Evolutionary conservation across 192 early-diverging fungal species (phyloP).

Genomic region (Coemansia sp.): DNA sequence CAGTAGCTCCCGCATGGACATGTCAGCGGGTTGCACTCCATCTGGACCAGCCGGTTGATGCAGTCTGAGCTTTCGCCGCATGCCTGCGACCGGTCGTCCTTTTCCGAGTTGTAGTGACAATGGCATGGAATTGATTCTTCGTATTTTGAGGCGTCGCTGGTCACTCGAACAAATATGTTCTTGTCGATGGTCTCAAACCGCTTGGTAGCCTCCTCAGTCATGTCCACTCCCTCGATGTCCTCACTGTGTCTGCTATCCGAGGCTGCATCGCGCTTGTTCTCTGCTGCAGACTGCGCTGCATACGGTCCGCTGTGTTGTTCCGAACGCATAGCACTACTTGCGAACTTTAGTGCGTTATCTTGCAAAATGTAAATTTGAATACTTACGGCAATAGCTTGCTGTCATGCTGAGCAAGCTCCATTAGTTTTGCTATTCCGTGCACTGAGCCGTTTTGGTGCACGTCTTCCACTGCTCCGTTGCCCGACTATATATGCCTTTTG

Average conservation of each 20-base stretch:
- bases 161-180: constrained; percentile 46
- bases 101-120: constrained; percentile 55
- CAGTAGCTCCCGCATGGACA: constrained; percentile 89
- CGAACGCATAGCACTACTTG: constrained; percentile 2
- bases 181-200: constrained; percentile 40
- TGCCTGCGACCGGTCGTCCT: constrained; percentile 62
- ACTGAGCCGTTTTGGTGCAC: too few relatives aligned
- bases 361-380: neutral
- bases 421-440: neutral
- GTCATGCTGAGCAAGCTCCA: constrained; percentile 24
- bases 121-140: constrained; percentile 48
- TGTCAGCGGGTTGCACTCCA: constrained; percentile 86
- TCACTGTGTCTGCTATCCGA: constrained; percentile 8
- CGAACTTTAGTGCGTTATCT: neutral
- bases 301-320: neutral
- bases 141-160: constrained; percentile 34
- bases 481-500: too few relatives aligned
- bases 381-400: constrained; percentile 21
- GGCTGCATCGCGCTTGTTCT: constrained; percentile 4
- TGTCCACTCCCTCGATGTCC: constrained; percentile 28
- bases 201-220: constrained; percentile 23
- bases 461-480: neutral
- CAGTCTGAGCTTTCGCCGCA: constrained; percentile 89
- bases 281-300: constrained; percentile 8
- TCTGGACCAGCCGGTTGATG: constrained; percentile 88